Percentiles rank a stretch among this genome's conserved stretches.
phyloP scores from a whole-genome alignment of 169 alveolate species.

The Plasmodium sp. region DNA sequence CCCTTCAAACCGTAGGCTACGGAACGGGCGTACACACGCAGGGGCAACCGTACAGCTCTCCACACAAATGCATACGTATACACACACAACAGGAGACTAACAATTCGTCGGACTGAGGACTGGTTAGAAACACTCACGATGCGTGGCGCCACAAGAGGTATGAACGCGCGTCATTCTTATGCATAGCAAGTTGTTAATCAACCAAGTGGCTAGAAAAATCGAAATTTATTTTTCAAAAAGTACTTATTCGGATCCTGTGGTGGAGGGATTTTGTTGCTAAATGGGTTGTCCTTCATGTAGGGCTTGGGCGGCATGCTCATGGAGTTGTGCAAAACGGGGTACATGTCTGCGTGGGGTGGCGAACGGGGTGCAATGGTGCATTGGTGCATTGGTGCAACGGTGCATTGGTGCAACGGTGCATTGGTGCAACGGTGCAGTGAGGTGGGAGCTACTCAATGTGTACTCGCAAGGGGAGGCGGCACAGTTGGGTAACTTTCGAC shows the following conservation, averaged over 20 bases:
- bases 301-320: constrained; percentile 22
- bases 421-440: not conserved
- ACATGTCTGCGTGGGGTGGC: not conserved
- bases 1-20: not conserved
- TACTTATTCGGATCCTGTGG: constrained; percentile 70
- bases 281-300: constrained; percentile 31
- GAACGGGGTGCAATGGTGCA: not conserved
- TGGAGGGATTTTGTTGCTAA: constrained; percentile 15
- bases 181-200: not conserved
- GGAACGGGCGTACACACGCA: not conserved
- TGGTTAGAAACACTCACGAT: not conserved
- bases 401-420: not conserved
- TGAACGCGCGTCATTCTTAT: not conserved
- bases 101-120: not conserved
- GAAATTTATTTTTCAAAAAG: constrained; percentile 10
- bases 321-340: constrained; percentile 24
- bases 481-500: not conserved
- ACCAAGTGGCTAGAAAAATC: constrained; percentile 4
- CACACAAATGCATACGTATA: not conserved
- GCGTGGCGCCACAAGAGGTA: not conserved
- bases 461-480: not conserved
- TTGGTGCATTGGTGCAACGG: not conserved
- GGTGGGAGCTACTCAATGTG: not conserved
- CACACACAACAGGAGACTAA: not conserved
- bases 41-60: not conserved